Base-by-base conservation (phyloP, 345 rosid species). In the Viola odorata region DNA sequence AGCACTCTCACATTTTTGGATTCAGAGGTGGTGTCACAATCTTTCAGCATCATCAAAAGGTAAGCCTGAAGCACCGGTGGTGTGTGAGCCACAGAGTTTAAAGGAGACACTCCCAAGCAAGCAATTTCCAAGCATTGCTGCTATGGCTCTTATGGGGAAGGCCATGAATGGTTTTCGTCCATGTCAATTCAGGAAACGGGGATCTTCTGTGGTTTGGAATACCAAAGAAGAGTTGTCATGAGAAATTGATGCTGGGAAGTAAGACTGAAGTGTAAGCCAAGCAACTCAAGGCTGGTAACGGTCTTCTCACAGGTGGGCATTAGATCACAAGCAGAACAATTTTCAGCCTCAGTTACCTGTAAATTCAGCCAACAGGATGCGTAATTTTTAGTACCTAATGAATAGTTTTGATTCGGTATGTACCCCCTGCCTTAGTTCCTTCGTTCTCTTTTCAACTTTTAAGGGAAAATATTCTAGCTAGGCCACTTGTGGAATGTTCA, bases 121-220 rank as follows among this genome's bases (percentile, higher is more conserved):
- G 77, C 92, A 84, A 40, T 82, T 72, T 69, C 96, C 99, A 7
- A 91, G 99, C 78, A 73, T 85, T 63, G 95, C 85, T 63, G 99
- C 99, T 45, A 91, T 95, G 99, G 99, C 98, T 52, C 45, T 95
- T 81, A 81, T 91, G 95, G 97, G 96, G 44, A 95, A 86, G 77
- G 85, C 88, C 62, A 69, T 86, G 76, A 88, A 45, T n/a, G 77
- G 87, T 45, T 80, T 86, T 62, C 77, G 56, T 53, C 83, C 91
- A 0, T 81, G 86, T 63, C 82, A 77, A 62, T 78, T 76, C 61
- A 76, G 68, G 77, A 85, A 77, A 48, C 74, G 61, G 5, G 82
- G 85, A 9, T 73, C 88, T 47, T 72, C 66, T 41, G 61, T 81
- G 37, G 81, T 88, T 15, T 95, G 99, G 99, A 84, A 79, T 60